Base-by-base conservation (phyloP, 139 green algal genomes). In the Desmodesmus armatus region DNA sequence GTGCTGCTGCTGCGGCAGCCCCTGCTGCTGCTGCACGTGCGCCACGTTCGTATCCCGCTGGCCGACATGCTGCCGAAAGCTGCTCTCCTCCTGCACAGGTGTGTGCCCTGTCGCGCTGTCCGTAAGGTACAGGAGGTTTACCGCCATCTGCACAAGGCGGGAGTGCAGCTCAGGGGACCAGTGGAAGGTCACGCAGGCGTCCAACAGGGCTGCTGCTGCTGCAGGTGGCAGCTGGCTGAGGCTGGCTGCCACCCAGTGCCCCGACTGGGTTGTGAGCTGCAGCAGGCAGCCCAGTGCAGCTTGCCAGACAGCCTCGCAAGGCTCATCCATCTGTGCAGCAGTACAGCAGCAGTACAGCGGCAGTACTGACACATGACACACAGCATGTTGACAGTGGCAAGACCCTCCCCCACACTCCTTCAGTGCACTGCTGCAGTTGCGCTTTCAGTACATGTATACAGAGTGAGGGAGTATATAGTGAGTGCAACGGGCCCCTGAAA, bases 231-330 rank as follows among this genome's bases (percentile, higher is more conserved):
- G 55, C 1, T 82, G 70, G n/a, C 84, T 40, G 17, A 94, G 73
- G 53, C 83, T 89, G 0, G 63, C 49, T 23, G 81, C 73, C 40
- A 94, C 92, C 65, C 91, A 87, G 35, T 84, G 35, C n/a, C 94
- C 93, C 19, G 80, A 75, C 53, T 92, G 71, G 3, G 77, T 88
- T 60, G 74, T 89, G 35, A 97, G 82, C 35, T 93, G 88, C 51
- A 94, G 72, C n/a, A 94, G 83, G 80, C 84, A 92, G 85, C 89
- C 93, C 29, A 96, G 62, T 29, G 91, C 94, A 1, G 92, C 84
- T 2, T 81, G 85, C 94, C 94, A 97, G 43, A 94, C 91, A 4
- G 69, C 73, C 66, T 94, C 89, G 4, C 49, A 41, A 21, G 67
- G 23, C 86, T 94, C 90, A 0, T 63, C 73, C 13, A 70, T 35